These are phyloP conservation scores for Fusarium continuum DNA, from an alignment of 2,329 filamentous ascomycete genomes.

Conservation along the genomic window DNA sequence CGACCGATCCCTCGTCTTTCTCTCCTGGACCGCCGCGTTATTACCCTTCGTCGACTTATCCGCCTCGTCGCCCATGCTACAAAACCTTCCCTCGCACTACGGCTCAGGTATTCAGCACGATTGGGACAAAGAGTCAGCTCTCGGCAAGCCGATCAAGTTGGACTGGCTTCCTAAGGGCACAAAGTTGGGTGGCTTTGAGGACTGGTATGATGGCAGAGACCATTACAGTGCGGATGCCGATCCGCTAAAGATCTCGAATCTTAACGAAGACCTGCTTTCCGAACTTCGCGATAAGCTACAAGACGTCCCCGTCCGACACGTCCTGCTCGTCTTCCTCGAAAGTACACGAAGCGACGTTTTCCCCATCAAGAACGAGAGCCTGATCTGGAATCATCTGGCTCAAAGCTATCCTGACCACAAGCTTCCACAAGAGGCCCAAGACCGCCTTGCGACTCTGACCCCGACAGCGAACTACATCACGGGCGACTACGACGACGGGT, in stretches of 20 bases:
- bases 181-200: slow-evolving; percentile 38
- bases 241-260: slow-evolving; percentile 53
- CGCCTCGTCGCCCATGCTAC: slow-evolving; percentile 41
- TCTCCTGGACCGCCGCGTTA: slow-evolving; percentile 49
- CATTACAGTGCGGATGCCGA: slow-evolving; percentile 52
- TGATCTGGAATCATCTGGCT: slow-evolving; percentile 48
- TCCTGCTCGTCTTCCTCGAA: slow-evolving; percentile 55
- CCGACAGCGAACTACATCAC: slow-evolving; percentile 49
- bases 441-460: slow-evolving; percentile 43
- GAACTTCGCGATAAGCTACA: slow-evolving; percentile 39
- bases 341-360: slow-evolving; percentile 58
- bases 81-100: slow-evolving; percentile 36
- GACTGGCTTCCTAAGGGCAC: slow-evolving; percentile 43
- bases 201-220: slow-evolving; percentile 41
- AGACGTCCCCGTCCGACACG: slow-evolving; percentile 52
- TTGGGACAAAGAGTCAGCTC: slow-evolving; percentile 46
- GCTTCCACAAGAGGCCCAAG: slow-evolving; percentile 46
- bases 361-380: slow-evolving; percentile 53
- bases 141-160: slow-evolving; percentile 32
- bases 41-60: slow-evolving; percentile 50
- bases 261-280: slow-evolving; percentile 45
- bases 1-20: slow-evolving; percentile 46
- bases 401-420: slow-evolving; percentile 44
- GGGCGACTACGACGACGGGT: slow-evolving; percentile 50
- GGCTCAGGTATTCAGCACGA: slow-evolving; percentile 31